Evolutionary conservation across 1,284 basidiomycete species (phyloP), one percentile per base, ranked within the genome.

Genomic region (Pterula multifida): DNA sequence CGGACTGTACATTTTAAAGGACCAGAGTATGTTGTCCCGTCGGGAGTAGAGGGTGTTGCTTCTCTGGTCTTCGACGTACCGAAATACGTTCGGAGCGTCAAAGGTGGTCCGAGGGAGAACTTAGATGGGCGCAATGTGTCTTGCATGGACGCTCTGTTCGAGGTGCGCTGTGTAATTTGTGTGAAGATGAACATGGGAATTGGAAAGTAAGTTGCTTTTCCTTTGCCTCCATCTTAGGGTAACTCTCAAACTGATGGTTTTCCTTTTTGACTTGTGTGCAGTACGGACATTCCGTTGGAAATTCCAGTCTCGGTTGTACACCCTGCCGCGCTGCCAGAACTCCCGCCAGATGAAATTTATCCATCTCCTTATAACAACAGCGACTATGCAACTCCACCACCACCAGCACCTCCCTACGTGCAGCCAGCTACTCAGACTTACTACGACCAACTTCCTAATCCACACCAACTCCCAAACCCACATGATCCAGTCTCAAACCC

Each of bases 61-160:
- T 78, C 74, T 55, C 71, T 89, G 4, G 82, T 86, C 3, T 79
- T 89, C 55, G 79, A 87, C 60, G 75, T 87, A 11, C 86, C 85
- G 2, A 68, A 65, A 45, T 62, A 69, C 52, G 78, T 83, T 0
- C 67, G 79, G 51, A 77, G 79, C 3, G 76, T 82, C 3, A 75
- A 70, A 54, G 80, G 81, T 26, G 79, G 81, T 54, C 69, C 54
- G 21, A 42, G 39, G 17, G 39, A 42, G 17, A 15, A 15, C 39
- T 11, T 17, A 6, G 6, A 25, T 47, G 45, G 45, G 22, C 62
- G 64, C 50, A 64, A 73, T 50, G 67, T 67, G n/a, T 68, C 69
- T 54, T 66, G 70, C 26, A 59, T 65, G 35, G 64, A 78, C 23
- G 64, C 73, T 21, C 65, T 89, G 19, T 89, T 89, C 53, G 79